Conservation (phyloP, 768 basidiomycete genomes). For the Trametes punicea region DNA sequence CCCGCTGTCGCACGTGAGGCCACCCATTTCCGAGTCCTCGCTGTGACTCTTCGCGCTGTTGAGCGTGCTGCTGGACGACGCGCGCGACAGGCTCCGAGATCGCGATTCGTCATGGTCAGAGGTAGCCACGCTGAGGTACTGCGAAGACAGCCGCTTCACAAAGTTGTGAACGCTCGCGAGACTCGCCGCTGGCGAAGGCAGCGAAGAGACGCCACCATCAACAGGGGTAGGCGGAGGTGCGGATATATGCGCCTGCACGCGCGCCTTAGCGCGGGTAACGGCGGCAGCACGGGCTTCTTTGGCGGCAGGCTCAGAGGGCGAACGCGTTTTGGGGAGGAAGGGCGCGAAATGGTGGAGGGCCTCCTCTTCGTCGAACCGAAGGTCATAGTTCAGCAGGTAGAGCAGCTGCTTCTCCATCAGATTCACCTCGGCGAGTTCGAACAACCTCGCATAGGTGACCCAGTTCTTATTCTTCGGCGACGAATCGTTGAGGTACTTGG, state of each 20-base stretch:
- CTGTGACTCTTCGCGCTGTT: conserved; percentile 46
- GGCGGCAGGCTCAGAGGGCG: conserved; percentile 26
- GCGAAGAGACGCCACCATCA: conserved; percentile 28
- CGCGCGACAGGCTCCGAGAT: conserved; percentile 24
- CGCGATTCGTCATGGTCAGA: conserved; percentile 17
- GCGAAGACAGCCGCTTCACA: conserved; percentile 52
- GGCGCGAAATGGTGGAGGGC: conserved; percentile 64
- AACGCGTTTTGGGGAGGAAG: conserved; percentile 42
- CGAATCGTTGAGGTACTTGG: conserved; percentile 97
- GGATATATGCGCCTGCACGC: conserved; percentile 47
- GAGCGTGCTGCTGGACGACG: conserved; percentile 37
- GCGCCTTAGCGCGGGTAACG: conserved; percentile 54
- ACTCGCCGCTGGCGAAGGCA: conserved; percentile 35
- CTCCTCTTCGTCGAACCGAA: conserved; percentile 85
- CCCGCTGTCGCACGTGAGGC: conserved; percentile 40
- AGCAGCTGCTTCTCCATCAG: conserved; percentile 98
- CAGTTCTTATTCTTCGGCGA: conserved; percentile 95
- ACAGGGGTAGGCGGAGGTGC: conserved; percentile 40
- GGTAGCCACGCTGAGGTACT: conserved; percentile 32
- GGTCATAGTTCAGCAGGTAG: conserved; percentile 86
- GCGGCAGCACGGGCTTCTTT: conserved; percentile 51
- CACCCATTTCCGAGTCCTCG: conserved; percentile 53
- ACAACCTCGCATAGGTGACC: conserved; percentile 73
- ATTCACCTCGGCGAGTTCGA: conserved; percentile 80
- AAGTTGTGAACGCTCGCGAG: conserved; percentile 57